These are phyloP conservation scores for Nannochloris sp. DNA, from an alignment of 139 green algal genomes.

Conservation along the genomic window DNA sequence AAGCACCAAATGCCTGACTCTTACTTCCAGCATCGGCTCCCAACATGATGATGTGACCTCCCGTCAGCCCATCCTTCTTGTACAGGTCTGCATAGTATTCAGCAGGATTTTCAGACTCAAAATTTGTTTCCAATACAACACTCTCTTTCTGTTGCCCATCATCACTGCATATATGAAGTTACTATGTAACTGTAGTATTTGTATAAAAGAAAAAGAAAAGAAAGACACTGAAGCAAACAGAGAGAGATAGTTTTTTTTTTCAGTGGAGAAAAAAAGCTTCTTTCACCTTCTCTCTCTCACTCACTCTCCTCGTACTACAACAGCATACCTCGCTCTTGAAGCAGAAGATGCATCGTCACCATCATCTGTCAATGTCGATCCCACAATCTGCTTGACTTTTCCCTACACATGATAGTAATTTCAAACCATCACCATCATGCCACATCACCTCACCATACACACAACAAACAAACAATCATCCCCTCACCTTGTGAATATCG, in stretches of 20 bases:
- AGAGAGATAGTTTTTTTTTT: too few relatives aligned
- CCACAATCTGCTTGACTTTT: slow-evolving; percentile 99
- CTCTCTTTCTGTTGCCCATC: not conserved
- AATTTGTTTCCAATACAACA: slow-evolving; percentile 80
- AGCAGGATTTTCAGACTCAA: slow-evolving; percentile 74
- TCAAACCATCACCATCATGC: too few relatives aligned
- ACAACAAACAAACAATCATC: not conserved
- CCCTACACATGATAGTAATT: slow-evolving; percentile 46
- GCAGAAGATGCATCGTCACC: slow-evolving; percentile 12
- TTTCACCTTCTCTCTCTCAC: not conserved
- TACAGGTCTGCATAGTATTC: slow-evolving; percentile 86
- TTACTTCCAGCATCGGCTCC: slow-evolving; percentile 63
- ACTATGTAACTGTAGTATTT: too few relatives aligned
- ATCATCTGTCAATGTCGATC: slow-evolving; percentile 81
- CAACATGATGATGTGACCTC: slow-evolving; percentile 98
- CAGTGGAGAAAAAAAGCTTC: too few relatives aligned
- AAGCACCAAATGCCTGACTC: slow-evolving; percentile 64
- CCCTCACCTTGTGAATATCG: slow-evolving; percentile 92
- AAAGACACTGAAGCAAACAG: too few relatives aligned
- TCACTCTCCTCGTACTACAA: too few relatives aligned
- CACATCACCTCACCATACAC: too few relatives aligned
- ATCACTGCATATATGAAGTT: not conserved
- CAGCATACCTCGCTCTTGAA: too few relatives aligned
- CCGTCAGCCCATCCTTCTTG: slow-evolving; percentile 56
- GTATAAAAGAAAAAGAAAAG: too few relatives aligned